A percentile compares a stretch with the other conserved stretches of the same genome.
These are phyloP conservation scores for Fusarium lyarnte DNA, from an alignment of 2,329 filamentous ascomycete genomes.

Conservation along the genomic window DNA sequence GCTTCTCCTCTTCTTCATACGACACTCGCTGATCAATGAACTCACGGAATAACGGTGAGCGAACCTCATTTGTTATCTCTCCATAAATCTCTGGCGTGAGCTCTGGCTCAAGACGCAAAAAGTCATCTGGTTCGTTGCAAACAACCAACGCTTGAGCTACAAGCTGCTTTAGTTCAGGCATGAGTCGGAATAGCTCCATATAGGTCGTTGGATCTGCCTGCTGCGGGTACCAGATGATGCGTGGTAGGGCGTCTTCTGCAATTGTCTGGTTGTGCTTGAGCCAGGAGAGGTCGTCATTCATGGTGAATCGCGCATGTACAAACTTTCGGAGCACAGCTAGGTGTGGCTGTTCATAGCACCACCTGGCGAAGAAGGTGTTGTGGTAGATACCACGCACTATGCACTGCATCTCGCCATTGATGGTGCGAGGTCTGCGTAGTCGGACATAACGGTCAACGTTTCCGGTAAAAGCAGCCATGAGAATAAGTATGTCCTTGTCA, in stretches of 20 bases:
- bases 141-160: neutral
- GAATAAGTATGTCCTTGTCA: constrained; percentile 52
- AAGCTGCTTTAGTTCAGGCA: neutral
- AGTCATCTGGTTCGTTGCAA: neutral
- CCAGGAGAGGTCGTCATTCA: neutral
- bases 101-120: neutral
- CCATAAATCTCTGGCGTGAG: neutral
- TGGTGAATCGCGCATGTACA: neutral
- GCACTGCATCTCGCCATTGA: neutral
- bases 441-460: constrained; percentile 53
- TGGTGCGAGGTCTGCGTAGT: constrained; percentile 42
- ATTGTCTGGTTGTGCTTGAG: neutral
- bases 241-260: neutral
- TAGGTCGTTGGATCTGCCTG: neutral
- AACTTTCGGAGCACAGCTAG: neutral
- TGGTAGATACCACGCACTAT: constrained; percentile 4
- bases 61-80: neutral
- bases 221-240: neutral
- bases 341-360: neutral
- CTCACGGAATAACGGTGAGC: neutral
- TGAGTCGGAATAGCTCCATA: neutral
- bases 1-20: neutral
- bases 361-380: neutral
- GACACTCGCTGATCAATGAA: neutral
- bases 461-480: constrained; percentile 50